Base-by-base conservation (phyloP, 2,329 filamentous ascomycete genomes). In the Grosmannia clavigera region DNA sequence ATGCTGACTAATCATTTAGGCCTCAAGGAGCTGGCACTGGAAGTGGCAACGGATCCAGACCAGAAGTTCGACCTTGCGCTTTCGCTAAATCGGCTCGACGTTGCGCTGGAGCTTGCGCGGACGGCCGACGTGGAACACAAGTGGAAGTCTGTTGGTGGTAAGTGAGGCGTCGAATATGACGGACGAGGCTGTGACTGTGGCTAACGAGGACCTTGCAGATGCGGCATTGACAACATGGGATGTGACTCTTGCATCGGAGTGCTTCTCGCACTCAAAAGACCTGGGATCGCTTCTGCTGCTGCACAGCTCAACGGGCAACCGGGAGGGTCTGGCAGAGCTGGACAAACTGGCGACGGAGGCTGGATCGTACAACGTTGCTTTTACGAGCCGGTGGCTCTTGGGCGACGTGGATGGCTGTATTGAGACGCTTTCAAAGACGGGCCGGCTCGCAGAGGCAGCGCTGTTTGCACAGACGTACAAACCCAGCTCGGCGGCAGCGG, bases 401-500 rank as follows among this genome's bases (percentile, higher is more conserved):
- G 89, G 86, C 22, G 90, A 97, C 68, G 76, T 96, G 0, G 83
- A 90, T 33, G 87, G 81, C 25, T 96, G 92, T 69, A 84, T 92
- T 27, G 84, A 90, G 60, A 80, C 95, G 7, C 81, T 99, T 12
- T 79, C 83, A 55, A 84, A 86, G 71, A 96, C 92, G 0, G 86
- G 86, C 65, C 82, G 94, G 54, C 75, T 85, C 43, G 86, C 92
- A 0, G 94, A 99, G 74, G 89, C 94, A 0, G 91, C 91, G 0
- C 79, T 99, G 33, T 95, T 97, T 71, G 84, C 90, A 5, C 92
- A 97, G 74, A 99, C 92, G 3, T 99, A 97, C 75, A 94, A 92
- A 76, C 94, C 94, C 0, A 92, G 87, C 64, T 72, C 85, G 33
- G 83, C 90, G 16, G 75, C 80, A 1, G 80, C 78, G 1, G 78